Base-by-base conservation (phyloP, 257 asterid species). In the Nicotiana knightiana region DNA sequence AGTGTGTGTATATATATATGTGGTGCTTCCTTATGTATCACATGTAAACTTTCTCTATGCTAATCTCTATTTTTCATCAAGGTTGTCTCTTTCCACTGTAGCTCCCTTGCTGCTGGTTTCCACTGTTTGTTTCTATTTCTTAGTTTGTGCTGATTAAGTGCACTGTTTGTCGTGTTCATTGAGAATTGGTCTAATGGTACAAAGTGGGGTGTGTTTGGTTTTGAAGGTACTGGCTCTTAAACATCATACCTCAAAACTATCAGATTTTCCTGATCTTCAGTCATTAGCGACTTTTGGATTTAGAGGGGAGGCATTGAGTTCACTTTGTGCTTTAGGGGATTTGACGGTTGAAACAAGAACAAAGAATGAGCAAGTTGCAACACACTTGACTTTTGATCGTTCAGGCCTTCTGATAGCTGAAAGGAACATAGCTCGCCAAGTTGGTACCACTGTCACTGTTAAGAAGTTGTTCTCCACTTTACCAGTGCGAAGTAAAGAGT, bases 251-350 rank as follows among this genome's bases (percentile, higher is more conserved):
- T 96, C 98, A 21, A 96, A 96, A 88, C 90, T 96, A 84, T 82
- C 90, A 80, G 97, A 91, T 82, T 92, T 96, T 86, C 92, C 91
- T 3, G 99, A 94, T 88, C 98, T 96, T 85, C 95, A 91, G 82
- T 88, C 92, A 18, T 80, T 94, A 63, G 86, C 93, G 5, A 96
- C 99, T 37, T 96, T 92, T 82, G 99, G 99, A 33, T 96, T 96
- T 86, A 93, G 99, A 76, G 99, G 99, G 82, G 99, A 96, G 87
- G 99, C 99, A n/a, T 88, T 96, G 96, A 96, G 99, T 82, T 92
- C 99, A 21, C 86, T 96, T 9, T 96, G 99, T 81, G 86, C 91
- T 43, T 80, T 96, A 76, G 99, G 97, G 83, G 97, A 94, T 64
- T 85, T 96, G 81, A 90, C 94, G 1, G 97, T 96, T 73, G 99